phyloP scores from a whole-genome alignment of 148 eudicot species.

The Spergularia marina region DNA sequence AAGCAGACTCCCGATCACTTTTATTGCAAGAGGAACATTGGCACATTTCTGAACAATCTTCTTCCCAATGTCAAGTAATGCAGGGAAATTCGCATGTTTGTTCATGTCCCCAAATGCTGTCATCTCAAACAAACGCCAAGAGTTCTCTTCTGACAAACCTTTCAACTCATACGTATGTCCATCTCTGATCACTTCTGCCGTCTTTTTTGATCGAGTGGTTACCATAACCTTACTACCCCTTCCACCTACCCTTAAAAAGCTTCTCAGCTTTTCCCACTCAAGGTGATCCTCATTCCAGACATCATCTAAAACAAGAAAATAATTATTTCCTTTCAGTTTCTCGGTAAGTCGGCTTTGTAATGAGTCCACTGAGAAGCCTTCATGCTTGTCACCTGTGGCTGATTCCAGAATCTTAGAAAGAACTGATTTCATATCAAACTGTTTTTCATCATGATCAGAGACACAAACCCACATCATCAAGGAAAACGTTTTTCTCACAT shows the following conservation, averaged over 20 bases:
- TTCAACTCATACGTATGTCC: conserved; percentile 18
- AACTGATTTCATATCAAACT: conserved; percentile 12
- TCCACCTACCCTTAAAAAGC: conserved; percentile 12
- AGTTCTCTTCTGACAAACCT: conserved; percentile 25
- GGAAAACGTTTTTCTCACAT: conserved; percentile 10
- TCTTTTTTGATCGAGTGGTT: conserved; percentile 36
- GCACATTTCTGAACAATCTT: conserved; percentile 25
- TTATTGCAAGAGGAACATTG: conserved; percentile 28
- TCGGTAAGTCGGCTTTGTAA: conserved; percentile 10
- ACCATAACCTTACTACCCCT: conserved; percentile 32
- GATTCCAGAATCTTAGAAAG: conserved; percentile 11
- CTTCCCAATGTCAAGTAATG: conserved; percentile 24
- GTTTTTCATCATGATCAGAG: conserved; percentile 15
- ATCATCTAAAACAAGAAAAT: conserved; percentile 37
- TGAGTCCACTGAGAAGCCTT: conserved; percentile 16
- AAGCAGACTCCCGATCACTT: conserved; percentile 34
- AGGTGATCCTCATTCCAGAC: conserved; percentile 29
- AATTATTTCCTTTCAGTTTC: conserved; percentile 16
- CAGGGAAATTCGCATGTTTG: background rate
- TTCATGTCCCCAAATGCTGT: conserved; percentile 25
- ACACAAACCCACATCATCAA: conserved; percentile 30
- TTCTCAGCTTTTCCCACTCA: conserved; percentile 19
- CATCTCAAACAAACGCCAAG: conserved; percentile 29
- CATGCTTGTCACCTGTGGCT: conserved; percentile 10
- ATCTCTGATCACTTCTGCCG: conserved; percentile 22